Conservation (phyloP, 2,329 filamentous ascomycete genomes). For the Aspergillus novoparasiticus region DNA sequence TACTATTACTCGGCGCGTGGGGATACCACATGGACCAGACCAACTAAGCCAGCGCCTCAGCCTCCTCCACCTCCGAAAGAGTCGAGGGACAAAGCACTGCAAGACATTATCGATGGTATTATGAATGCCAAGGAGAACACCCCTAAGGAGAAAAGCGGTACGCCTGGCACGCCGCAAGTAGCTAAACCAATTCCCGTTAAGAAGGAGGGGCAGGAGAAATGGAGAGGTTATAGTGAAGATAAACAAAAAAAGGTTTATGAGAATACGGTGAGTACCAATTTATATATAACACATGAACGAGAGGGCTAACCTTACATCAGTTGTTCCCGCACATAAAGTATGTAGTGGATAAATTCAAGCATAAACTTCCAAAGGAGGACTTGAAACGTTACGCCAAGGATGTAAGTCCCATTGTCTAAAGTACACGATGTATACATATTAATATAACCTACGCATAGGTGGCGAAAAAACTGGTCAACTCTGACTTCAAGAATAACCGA, state of each 20-base stretch:
- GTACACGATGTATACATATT: slow-evolving; percentile 59
- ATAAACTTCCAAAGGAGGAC: slow-evolving; percentile 82
- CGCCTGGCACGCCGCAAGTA: slow-evolving; percentile 67
- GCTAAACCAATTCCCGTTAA: slow-evolving; percentile 56
- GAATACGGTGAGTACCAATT: slow-evolving; percentile 69
- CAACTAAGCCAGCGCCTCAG: slow-evolving; percentile 69
- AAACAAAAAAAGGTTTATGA: slow-evolving; percentile 97
- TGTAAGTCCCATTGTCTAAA: slow-evolving; percentile 38
- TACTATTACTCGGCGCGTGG: slow-evolving; percentile 87
- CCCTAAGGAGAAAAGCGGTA: slow-evolving; percentile 54
- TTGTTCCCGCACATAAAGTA: slow-evolving; percentile 83
- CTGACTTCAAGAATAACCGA: slow-evolving; percentile 88
- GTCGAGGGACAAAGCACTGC: slow-evolving; percentile 73
- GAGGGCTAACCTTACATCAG: slow-evolving; percentile 48
- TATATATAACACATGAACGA: neutral
- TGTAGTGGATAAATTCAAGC: slow-evolving; percentile 81
- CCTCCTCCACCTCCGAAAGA: slow-evolving; percentile 64
- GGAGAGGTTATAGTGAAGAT: slow-evolving; percentile 60
- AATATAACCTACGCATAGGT: slow-evolving; percentile 57
- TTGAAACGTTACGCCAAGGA: slow-evolving; percentile 67
- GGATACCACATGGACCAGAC: slow-evolving; percentile 78
- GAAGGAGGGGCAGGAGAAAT: slow-evolving; percentile 49
- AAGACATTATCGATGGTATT: slow-evolving; percentile 83
- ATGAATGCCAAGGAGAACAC: slow-evolving; percentile 68
- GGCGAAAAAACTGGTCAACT: slow-evolving; percentile 85